Evolutionary conservation across 495 filamentous ascomycete genomes (phyloP), one percentile per base, ranked within the genome.

Genomic region (Aspergillus baeticus): DNA sequence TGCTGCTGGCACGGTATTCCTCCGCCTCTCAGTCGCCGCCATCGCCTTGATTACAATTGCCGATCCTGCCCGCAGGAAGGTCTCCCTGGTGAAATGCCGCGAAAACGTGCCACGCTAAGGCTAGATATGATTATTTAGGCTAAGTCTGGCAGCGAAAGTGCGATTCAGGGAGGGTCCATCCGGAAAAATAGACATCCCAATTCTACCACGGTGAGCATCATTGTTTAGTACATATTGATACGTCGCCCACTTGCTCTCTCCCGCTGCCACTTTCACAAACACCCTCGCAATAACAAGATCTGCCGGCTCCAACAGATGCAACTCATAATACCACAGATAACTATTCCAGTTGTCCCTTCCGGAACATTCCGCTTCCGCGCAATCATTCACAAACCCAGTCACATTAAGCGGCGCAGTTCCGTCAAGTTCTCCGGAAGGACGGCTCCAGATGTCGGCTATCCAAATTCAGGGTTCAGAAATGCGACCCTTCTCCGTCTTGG

Each of bases 301-400:
- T 14, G 80, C 74, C 71, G 81, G 78, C 65, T 84, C 73, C 17
- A 76, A 80, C 6, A 85, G 83, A 68, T 90, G 87, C 61, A 90
- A 69, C 63, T 84, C 82, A 69, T 90, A 85, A 54, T 77, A 78
- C 75, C 78, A 78, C 61, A 77, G 44, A 57, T 75, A 84, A 29
- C 62, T 71, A 54, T 77, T 31, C 70, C 55, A 63, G 63, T 26
- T 60, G 39, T 15, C 59, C 43, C 36, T 75, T 60, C 37, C 72
- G 78, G 46, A 63, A 81, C 53, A 55, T 29, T 29, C 26, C n/a
- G 53, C 5, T 79, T 80, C 1, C 72, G 82, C 50, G 80, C 81
- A 64, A 86, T 86, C 5, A 74, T 71, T 23, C 67, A 69, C 8
- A 1, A 42, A 46, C 10, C 53, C 46, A 3, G 53, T 55, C 26